Conservation (phyloP, 1,139 yeast genomes). For the Sugiyamaella pinicola region DNA sequence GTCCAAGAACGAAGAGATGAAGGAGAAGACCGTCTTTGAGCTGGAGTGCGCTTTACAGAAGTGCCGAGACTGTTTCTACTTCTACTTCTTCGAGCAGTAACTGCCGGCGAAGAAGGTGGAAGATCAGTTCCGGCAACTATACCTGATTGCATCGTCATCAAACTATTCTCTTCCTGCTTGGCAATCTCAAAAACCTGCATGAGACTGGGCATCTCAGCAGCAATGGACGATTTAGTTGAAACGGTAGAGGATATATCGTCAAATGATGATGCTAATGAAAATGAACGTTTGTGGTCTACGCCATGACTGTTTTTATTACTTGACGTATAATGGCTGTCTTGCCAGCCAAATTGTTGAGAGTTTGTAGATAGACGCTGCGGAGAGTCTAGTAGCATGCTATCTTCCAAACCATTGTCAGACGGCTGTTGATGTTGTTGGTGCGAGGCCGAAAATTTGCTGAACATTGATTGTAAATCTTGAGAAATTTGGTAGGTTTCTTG, state of each 20-base stretch:
- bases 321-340: slow-evolving; percentile 15
- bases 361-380: slow-evolving; percentile 13
- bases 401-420: slow-evolving; percentile 11
- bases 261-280: slow-evolving; percentile 27
- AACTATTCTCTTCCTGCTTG: slow-evolving; percentile 26
- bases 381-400: slow-evolving; percentile 8
- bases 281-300: slow-evolving; percentile 10
- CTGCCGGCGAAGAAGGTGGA: neutral
- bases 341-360: slow-evolving; percentile 15
- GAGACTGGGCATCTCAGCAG: slow-evolving; percentile 37
- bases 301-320: neutral
- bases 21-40: slow-evolving; percentile 13
- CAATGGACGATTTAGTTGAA: slow-evolving; percentile 31
- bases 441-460: slow-evolving; percentile 34
- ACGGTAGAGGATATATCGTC: slow-evolving; percentile 22
- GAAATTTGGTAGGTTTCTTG: slow-evolving; percentile 44
- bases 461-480: slow-evolving; percentile 42
- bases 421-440: slow-evolving; percentile 13
- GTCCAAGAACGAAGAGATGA: slow-evolving; percentile 12
- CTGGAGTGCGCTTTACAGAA: neutral
- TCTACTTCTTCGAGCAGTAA: slow-evolving; percentile 11
- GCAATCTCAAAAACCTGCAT: slow-evolving; percentile 38
- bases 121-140: neutral
- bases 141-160: neutral
- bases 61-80: slow-evolving; percentile 7